A percentile compares a stretch with the other conserved stretches of the same genome.
Conservation (phyloP, 2,329 filamentous ascomycete species). For the Calonectria henricotiae region DNA sequence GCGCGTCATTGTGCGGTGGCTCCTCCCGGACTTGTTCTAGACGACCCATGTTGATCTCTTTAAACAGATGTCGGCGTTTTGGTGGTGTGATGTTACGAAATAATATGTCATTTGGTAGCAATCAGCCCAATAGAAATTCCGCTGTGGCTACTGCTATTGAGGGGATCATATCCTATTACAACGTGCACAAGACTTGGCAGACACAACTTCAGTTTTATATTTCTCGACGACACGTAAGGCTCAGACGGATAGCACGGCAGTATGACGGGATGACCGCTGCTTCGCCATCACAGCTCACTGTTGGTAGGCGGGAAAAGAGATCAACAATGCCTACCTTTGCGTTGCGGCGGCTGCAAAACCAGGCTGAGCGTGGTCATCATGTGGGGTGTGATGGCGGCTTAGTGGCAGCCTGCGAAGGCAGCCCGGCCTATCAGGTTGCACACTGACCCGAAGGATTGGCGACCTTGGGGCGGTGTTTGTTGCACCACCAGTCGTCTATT, state of each 20-base stretch:
- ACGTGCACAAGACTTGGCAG: background rate
- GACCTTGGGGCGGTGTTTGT: constrained; percentile 4
- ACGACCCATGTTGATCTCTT: constrained; percentile 21
- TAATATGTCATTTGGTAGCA: background rate
- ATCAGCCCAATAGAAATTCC: background rate
- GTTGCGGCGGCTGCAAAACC: background rate
- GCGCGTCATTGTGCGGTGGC: constrained; percentile 31
- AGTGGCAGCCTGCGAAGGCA: constrained; percentile 4
- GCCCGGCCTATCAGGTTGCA: background rate
- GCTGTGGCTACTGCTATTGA: too few species aligned
- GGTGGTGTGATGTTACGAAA: background rate
- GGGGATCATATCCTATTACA: background rate
- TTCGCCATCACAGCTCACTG: background rate
- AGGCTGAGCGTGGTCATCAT: constrained; percentile 7
- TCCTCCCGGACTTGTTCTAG: constrained; percentile 7
- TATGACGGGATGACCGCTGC: background rate
- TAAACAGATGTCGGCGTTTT: background rate
- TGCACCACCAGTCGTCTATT: background rate
- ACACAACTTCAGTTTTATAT: background rate
- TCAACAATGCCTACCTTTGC: background rate
- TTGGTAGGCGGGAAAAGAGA: background rate
- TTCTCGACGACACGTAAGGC: background rate
- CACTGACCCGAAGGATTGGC: constrained; percentile 1
- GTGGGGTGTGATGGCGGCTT: constrained; percentile 6
- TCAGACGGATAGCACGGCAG: constrained; percentile 17